These are phyloP conservation scores for Podospora pseudopauciseta DNA, from an alignment of 495 filamentous ascomycete genomes.

Conservation along the genomic window DNA sequence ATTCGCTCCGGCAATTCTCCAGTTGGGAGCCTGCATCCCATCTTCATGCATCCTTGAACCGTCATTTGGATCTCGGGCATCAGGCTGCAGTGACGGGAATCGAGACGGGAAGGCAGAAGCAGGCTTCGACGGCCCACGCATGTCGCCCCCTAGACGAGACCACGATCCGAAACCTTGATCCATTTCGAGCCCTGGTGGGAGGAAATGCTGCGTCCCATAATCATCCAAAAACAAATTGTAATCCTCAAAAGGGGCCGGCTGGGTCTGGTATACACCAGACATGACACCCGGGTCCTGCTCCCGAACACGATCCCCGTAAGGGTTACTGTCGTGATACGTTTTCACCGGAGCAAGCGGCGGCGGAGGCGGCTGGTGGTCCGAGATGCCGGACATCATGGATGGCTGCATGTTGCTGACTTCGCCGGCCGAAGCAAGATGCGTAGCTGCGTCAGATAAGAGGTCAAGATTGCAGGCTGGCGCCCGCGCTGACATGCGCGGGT, in stretches of 20 bases:
- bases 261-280: slow-evolving; percentile 36
- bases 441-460: slow-evolving; percentile 50
- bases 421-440: slow-evolving; percentile 46
- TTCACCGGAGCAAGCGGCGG: slow-evolving; percentile 43
- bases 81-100: slow-evolving; percentile 64
- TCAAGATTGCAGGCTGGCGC: slow-evolving; percentile 51
- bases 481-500: slow-evolving; percentile 40
- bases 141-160: slow-evolving; percentile 38
- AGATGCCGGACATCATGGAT: slow-evolving; percentile 41
- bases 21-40: slow-evolving; percentile 44
- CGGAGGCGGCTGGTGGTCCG: slow-evolving; percentile 32
- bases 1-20: slow-evolving; percentile 63
- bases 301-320: slow-evolving; percentile 41
- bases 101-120: slow-evolving; percentile 66
- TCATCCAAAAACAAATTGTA: slow-evolving; percentile 54
- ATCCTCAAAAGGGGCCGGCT: slow-evolving; percentile 43
- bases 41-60: slow-evolving; percentile 42
- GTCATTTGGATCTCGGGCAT: slow-evolving; percentile 57
- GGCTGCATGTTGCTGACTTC: slow-evolving; percentile 48
- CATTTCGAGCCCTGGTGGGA: slow-evolving; percentile 47
- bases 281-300: slow-evolving; percentile 42
- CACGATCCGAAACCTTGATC: slow-evolving; percentile 46
- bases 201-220: slow-evolving; percentile 46
- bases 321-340: slow-evolving; percentile 41
- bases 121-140: slow-evolving; percentile 45